Base-by-base conservation (phyloP, 345 rosid species). In the Citrus mangshanensis region DNA sequence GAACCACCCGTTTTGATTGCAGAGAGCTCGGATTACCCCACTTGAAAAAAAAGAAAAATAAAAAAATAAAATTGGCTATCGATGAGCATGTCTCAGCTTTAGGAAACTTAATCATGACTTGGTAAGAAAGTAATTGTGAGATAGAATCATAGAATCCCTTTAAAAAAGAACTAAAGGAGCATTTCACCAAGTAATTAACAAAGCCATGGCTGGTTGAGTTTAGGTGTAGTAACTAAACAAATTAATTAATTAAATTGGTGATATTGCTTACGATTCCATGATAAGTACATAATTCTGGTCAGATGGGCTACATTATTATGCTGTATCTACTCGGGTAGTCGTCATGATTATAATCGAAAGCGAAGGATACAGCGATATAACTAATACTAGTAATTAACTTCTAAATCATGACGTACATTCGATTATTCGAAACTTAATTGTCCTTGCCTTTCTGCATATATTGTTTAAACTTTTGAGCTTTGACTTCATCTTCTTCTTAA, bases 301-400 rank as follows among this genome's bases (percentile, higher is more conserved):
- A 77, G 68, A 61, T 25, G 75, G 62, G 77, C 30, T 38, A 0
- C 30, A 79, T 63, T 32, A 73, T 79, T 32, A 73, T 79, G 84
- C 32, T 78, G 83, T 78, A 42, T 55, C 70, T 63, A 77, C 75
- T 81, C 66, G 3, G 18, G 59, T 58, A 37, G 73, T 81, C 72
- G n/a, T 66, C 76, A 79, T 79, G 74, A 83, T 81, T 67, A 82
- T 40, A 38, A 68, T 55, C 59, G 79, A 84, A 74, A 84, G 71
- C 81, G 77, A 77, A 79, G 63, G 78, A n/a, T 70, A 70, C 61
- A 32, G n/a, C 14, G 64, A 4, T 28, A 72, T 75, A 80, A 80
- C 75, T 38, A 9, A 38, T 21, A 49, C 51, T 13, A 46, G 38
- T 77, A 55, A 80, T 59, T 78, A 51, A 30, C 68, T 76, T 61